phyloP scores from a whole-genome alignment of 257 asterid genomes.

The Solanum boliviense region DNA sequence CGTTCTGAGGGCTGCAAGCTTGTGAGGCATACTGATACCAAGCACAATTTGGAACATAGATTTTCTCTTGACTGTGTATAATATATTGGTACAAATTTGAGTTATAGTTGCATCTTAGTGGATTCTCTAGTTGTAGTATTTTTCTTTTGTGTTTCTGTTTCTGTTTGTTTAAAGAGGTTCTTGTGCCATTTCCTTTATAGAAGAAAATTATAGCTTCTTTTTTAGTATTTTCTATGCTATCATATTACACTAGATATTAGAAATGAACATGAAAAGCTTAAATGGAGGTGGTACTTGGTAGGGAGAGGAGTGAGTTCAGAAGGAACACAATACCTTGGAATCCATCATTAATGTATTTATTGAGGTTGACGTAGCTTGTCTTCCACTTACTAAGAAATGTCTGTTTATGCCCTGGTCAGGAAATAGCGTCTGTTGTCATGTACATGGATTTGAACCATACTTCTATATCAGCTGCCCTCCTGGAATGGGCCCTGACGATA shows the following conservation, averaged over 20 bases:
- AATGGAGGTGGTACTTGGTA: not conserved
- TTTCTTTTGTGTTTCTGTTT: not conserved
- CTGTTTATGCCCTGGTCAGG: conserved; percentile 41
- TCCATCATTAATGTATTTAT: not conserved
- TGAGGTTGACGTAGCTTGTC: not conserved
- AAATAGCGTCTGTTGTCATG: conserved; percentile 87
- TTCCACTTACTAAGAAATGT: not conserved
- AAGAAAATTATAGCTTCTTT: not conserved
- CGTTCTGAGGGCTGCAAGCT: not conserved
- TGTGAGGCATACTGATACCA: not conserved
- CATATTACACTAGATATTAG: not conserved
- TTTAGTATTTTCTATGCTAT: not conserved
- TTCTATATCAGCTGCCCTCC: conserved; percentile 82
- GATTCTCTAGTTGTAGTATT: not conserved
- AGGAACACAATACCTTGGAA: not conserved
- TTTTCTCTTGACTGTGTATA: not conserved
- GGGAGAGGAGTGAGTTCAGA: not conserved
- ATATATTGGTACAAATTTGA: not conserved
- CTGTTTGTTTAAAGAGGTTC: not conserved
- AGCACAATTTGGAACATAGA: not conserved
- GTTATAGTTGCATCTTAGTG: not conserved
- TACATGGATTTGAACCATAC: conserved; percentile 95
- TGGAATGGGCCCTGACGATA: conserved; percentile 98
- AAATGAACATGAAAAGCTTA: not conserved
- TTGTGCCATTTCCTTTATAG: not conserved